Conservation (phyloP, 2,329 filamentous ascomycete genomes). For the Fusarium denticulatum region DNA sequence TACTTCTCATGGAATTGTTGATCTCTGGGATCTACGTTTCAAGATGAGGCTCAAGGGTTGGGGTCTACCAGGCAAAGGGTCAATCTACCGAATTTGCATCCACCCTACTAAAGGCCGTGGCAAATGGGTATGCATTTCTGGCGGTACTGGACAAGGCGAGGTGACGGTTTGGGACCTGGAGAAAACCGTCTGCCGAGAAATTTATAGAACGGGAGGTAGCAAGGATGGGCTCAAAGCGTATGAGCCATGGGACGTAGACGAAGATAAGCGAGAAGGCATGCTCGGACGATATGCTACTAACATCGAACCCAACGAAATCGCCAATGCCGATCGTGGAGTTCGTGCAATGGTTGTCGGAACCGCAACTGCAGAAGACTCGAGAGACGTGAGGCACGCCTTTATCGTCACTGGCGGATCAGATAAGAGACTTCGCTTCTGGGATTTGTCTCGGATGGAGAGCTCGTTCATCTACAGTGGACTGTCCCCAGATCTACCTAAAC, state of each 20-base stretch:
- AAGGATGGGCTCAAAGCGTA: conserved; percentile 73
- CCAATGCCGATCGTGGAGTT: conserved; percentile 72
- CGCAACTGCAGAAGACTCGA: conserved; percentile 74
- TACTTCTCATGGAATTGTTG: conserved; percentile 90
- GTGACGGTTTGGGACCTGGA: conserved; percentile 97
- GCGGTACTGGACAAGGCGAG: conserved; percentile 87
- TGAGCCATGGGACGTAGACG: conserved; percentile 88
- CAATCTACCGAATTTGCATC: conserved; percentile 81
- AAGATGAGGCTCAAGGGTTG: conserved; percentile 86
- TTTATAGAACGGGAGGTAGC: conserved; percentile 77
- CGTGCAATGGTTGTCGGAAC: conserved; percentile 78
- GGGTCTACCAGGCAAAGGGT: conserved; percentile 82
- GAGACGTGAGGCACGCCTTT: conserved; percentile 81
- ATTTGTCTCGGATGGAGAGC: conserved; percentile 79
- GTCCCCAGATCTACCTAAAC: conserved; percentile 73
- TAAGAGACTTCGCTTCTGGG: conserved; percentile 94
- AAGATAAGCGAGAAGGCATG: conserved; percentile 87
- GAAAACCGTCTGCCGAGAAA: conserved; percentile 86
- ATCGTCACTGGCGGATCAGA: conserved; percentile 89
- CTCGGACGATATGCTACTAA: conserved; percentile 83
- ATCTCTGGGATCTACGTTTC: conserved; percentile 98
- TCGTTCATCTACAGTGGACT: conserved; percentile 85
- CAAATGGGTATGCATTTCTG: conserved; percentile 87
- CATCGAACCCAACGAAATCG: conserved; percentile 68
- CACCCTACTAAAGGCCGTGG: conserved; percentile 83